Percentiles rank a stretch among this genome's conserved stretches.
phyloP scores from a whole-genome alignment of 371 early-diverging fungal species.

The Mortierella sp. region DNA sequence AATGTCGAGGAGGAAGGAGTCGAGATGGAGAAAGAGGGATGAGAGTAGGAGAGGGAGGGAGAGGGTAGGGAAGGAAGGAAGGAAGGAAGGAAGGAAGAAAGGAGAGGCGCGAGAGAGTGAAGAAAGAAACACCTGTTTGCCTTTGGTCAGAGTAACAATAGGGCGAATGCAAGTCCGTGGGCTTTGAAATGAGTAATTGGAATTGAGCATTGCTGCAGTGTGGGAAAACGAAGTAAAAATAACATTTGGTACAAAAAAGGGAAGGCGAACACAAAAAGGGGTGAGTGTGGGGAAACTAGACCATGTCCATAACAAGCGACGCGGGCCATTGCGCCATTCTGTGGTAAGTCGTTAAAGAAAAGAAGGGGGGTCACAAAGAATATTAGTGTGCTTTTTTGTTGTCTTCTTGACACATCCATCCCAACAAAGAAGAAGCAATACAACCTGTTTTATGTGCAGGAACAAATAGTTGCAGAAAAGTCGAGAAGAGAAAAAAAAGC shows the following conservation, averaged over 20 bases:
- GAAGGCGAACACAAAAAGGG: slow-evolving; percentile 5
- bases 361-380: too few species aligned
- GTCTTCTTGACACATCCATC: background rate
- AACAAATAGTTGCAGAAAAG: too few species aligned
- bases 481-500: background rate
- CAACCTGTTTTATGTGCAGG: too few species aligned
- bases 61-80: background rate
- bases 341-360: too few species aligned
- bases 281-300: background rate
- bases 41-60: background rate
- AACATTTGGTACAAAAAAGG: background rate
- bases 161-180: slow-evolving; percentile 1
- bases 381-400: too few species aligned
- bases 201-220: background rate
- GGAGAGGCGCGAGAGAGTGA: background rate
- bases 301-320: slow-evolving; percentile 2
- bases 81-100: background rate
- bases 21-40: background rate
- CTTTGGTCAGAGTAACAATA: too few species aligned
- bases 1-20: background rate
- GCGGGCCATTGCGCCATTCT: slow-evolving; percentile 10
- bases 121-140: too few species aligned
- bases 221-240: slow-evolving; percentile 4
- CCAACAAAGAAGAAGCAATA: background rate
- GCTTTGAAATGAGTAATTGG: background rate